A percentile compares a stretch with the other conserved stretches of the same genome.
Evolutionary conservation across 306 rosid species (phyloP).

Genomic region (Gastrolobium bilobum): DNA sequence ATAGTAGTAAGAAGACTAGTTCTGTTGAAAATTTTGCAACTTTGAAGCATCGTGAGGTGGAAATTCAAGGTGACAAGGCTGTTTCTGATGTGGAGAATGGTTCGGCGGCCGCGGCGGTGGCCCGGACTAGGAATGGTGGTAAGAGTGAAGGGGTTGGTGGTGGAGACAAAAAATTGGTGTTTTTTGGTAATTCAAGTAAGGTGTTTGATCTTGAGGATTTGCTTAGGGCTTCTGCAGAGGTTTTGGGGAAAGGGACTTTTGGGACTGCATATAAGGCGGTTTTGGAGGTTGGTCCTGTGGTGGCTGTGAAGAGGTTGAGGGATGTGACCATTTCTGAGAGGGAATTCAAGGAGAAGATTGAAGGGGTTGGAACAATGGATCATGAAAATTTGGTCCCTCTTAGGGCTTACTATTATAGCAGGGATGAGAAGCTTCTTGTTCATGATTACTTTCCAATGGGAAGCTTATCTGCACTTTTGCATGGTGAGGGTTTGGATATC

Average conservation of each 20-base stretch:
- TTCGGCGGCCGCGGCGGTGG: conserved; percentile 43
- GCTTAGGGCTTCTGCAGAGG: conserved; percentile 83
- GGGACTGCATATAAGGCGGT: conserved; percentile 78
- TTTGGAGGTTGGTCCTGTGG: conserved; percentile 65
- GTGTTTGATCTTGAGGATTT: conserved; percentile 76
- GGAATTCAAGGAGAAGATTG: conserved; percentile 75
- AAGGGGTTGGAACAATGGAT: conserved; percentile 68
- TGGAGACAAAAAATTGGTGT: conserved; percentile 61
- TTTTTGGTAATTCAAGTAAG: conserved; percentile 60
- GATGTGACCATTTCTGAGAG: conserved; percentile 65
- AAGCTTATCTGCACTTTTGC: conserved; percentile 80
- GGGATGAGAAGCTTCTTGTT: conserved; percentile 79
- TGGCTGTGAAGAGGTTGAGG: conserved; percentile 76
- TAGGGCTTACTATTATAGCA: conserved; percentile 73
- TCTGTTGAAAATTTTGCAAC: conserved; percentile 52
- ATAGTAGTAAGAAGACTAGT: conserved; percentile 56
- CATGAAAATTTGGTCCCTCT: conserved; percentile 75
- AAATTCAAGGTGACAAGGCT: conserved; percentile 52
- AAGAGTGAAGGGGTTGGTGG: conserved; percentile 32
- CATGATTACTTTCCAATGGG: conserved; percentile 78
- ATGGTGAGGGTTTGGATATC: conserved; percentile 55
- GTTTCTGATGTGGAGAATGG: conserved; percentile 53
- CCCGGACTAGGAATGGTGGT: conserved; percentile 39
- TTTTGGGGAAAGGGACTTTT: conserved; percentile 76
- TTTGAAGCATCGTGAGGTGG: conserved; percentile 50